Percentiles rank a stretch among this genome's conserved stretches.
Conservation (phyloP, 1,139 yeast genomes). For the Geotrichum aggregatum region DNA sequence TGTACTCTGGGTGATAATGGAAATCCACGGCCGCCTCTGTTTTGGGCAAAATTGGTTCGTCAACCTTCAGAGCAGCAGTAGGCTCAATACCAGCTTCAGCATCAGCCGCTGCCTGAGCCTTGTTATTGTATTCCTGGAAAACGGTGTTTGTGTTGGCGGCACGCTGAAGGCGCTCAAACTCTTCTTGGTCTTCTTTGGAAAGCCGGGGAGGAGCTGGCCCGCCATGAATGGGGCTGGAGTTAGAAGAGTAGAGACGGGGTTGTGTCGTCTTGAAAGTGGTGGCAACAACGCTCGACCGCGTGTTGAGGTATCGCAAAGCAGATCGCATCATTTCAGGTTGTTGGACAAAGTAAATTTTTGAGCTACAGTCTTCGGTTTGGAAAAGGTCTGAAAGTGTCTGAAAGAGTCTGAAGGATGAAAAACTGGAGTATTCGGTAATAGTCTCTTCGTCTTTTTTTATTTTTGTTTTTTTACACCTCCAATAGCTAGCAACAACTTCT, state of each 20-base stretch:
- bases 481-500: too few species aligned
- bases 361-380: too few species aligned
- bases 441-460: too few species aligned
- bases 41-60: constrained; percentile 40
- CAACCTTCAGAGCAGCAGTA: constrained; percentile 36
- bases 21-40: constrained; percentile 57
- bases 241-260: background rate
- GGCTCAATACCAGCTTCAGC: constrained; percentile 41
- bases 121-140: constrained; percentile 56
- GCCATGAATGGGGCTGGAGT: background rate
- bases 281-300: constrained; percentile 5
- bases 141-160: constrained; percentile 78
- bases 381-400: too few species aligned
- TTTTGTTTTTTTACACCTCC: too few species aligned
- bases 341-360: too few species aligned
- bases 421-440: background rate
- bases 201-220: constrained; percentile 78
- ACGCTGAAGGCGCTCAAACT: constrained; percentile 79
- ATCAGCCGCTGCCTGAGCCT: too few species aligned
- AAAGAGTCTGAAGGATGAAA: background rate
- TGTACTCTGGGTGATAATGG: constrained; percentile 58
- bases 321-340: background rate
- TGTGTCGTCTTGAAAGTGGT: background rate
- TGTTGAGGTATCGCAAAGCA: background rate
- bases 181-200: constrained; percentile 84